Base-by-base conservation (phyloP, 306 rosid species). In the Casuarina cunninghamiana region DNA sequence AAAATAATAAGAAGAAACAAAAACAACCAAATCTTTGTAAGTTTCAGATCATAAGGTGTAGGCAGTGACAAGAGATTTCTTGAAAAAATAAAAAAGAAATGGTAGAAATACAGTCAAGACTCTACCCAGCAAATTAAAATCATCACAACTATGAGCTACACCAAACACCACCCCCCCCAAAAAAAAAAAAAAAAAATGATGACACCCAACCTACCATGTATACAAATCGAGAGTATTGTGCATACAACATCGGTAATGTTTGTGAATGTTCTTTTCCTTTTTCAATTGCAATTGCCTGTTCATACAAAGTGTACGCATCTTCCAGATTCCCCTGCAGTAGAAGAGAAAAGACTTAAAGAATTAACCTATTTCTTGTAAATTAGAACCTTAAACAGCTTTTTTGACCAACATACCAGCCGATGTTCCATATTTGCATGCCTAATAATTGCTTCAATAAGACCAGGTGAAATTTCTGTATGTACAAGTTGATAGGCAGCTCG, bases 231-330 rank as follows among this genome's bases (percentile, higher is more conserved):
- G 99, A 89, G 79, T 86, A 93, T 81, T 96, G 99, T 53, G 96
- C 97, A 79, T 84, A 90, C 80, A 96, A 69, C 92, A 96, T 81
- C 0, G 98, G 91, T 76, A 96, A 86, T 6, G 88, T 82, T 81
- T 88, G 98, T 26, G 97, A 96, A 83, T 93, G 97, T 76, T 96
- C 99, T 82, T 96, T 96, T 78, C 98, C 99, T 76, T 90, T 93
- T 74, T 96, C 99, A 76, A 96, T 91, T 67, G 99, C 98, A 75
- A 93, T 90, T 74, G 98, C 96, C 71, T 93, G 99, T 75, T 96
- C 99, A 71, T 88, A 96, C 76, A 91, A 77, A 49, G 94, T 86
- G 83, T 73, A 93, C 10, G 97, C 96, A 77, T 87, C 97, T 81
- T 91, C 98, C 83, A 90, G 78, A 78, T 93, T 91, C 10, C 94